A percentile compares a stretch with the other conserved stretches of the same genome.
phyloP scores from a whole-genome alignment of 2,329 filamentous ascomycete species.

The Colletotrichum eleusines region DNA sequence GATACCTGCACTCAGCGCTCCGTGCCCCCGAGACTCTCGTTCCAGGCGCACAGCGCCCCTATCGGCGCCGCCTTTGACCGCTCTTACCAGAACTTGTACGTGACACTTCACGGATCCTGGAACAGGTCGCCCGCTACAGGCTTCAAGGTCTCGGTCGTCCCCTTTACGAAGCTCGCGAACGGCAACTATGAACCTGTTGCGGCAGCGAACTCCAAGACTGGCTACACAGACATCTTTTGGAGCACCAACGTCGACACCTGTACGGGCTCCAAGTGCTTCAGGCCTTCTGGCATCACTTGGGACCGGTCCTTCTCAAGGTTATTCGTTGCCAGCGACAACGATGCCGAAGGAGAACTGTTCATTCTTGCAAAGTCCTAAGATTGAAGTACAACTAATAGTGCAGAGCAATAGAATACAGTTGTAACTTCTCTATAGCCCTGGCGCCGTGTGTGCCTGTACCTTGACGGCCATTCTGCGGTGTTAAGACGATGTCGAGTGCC shows the following conservation, averaged over 20 bases:
- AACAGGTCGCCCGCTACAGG: constrained; percentile 53
- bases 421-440: no score
- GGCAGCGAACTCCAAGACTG: constrained; percentile 46
- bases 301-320: constrained; percentile 44
- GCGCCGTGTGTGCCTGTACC: no score
- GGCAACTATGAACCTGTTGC: constrained; percentile 51
- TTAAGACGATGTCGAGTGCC: neutral
- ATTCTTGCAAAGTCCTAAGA: constrained; percentile 33
- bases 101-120: constrained; percentile 73
- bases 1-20: constrained; percentile 50
- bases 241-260: constrained; percentile 49
- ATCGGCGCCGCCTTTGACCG: constrained; percentile 71
- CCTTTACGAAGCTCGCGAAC: constrained; percentile 47
- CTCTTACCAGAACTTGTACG: constrained; percentile 63
- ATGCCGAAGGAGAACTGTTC: constrained; percentile 45
- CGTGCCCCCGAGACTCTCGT: constrained; percentile 60
- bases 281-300: constrained; percentile 45
- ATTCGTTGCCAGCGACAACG: constrained; percentile 46
- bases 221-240: constrained; percentile 51
- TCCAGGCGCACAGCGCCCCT: constrained; percentile 71
- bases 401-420: neutral
- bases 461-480: no score
- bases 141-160: constrained; percentile 54
- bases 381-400: neutral
- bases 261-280: constrained; percentile 44